Conservation (phyloP, 352 stramenopile genomes). For the Peronospora belbahrii region DNA sequence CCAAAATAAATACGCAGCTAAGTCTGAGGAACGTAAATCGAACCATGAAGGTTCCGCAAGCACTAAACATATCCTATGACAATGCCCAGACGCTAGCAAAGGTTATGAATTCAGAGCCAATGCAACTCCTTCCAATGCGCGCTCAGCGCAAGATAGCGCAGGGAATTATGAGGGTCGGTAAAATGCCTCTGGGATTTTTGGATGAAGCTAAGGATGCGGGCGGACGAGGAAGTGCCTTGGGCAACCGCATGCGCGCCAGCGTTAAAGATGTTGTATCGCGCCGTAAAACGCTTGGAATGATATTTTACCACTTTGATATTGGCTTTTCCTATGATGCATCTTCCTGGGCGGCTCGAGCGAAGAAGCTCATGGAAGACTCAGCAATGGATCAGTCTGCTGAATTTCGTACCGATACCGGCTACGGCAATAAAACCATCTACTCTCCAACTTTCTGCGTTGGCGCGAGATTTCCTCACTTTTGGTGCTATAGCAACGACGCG, state of each 20-base stretch:
- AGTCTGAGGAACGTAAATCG: slow-evolving; percentile 81
- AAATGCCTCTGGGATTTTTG: slow-evolving; percentile 51
- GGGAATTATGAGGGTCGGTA: slow-evolving; percentile 57
- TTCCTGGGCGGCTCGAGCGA: slow-evolving; percentile 35
- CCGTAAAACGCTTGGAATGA: slow-evolving; percentile 61
- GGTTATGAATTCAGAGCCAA: slow-evolving; percentile 53
- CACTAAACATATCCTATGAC: slow-evolving; percentile 76
- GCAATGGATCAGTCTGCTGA: slow-evolving; percentile 42
- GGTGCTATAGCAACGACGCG: slow-evolving; percentile 19
- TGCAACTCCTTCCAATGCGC: slow-evolving; percentile 45
- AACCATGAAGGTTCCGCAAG: slow-evolving; percentile 76
- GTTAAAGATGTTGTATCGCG: slow-evolving; percentile 52
- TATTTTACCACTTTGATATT: slow-evolving; percentile 86
- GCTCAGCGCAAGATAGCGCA: slow-evolving; percentile 61
- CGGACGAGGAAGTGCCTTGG: slow-evolving; percentile 36
- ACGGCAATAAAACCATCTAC: slow-evolving; percentile 28
- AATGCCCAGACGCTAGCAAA: slow-evolving; percentile 52
- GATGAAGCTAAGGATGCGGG: slow-evolving; percentile 25
- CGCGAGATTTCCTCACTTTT: slow-evolving; percentile 65
- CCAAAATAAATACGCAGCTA: slow-evolving; percentile 71
- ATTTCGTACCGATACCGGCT: slow-evolving; percentile 25
- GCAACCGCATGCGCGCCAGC: slow-evolving; percentile 43
- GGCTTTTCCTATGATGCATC: slow-evolving; percentile 67
- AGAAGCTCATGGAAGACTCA: slow-evolving; percentile 54
- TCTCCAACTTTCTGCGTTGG: slow-evolving; percentile 39